phyloP scores from a whole-genome alignment of 192 early-diverging fungal genomes.

The Backusella liffmaniae region DNA sequence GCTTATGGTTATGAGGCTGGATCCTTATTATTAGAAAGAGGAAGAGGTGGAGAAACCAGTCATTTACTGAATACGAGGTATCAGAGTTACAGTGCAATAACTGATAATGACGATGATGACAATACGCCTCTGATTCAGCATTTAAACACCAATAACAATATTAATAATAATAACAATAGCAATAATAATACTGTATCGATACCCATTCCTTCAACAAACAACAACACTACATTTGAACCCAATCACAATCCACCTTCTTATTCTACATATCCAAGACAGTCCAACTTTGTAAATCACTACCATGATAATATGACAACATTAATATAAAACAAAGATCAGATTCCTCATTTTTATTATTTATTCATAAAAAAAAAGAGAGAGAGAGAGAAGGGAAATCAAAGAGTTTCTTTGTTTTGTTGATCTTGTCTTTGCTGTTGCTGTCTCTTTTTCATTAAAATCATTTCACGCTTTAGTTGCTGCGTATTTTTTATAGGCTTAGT shows the following conservation, averaged over 20 bases:
- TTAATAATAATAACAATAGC: background rate
- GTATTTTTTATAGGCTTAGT: background rate
- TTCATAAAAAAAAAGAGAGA: background rate
- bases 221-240: background rate
- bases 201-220: constrained; percentile 3
- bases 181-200: background rate
- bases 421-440: background rate
- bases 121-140: constrained; percentile 8
- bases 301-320: background rate
- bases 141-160: background rate
- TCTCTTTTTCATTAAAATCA: background rate
- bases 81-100: background rate
- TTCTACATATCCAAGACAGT: background rate
- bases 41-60: constrained; percentile 5
- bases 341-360: background rate
- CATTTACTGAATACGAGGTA: background rate
- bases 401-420: background rate
- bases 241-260: constrained; percentile 9
- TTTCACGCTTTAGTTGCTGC: background rate
- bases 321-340: background rate
- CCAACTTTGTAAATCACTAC: background rate
- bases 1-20: constrained; percentile 62
- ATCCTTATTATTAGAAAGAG: constrained; percentile 12
- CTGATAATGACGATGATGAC: background rate
- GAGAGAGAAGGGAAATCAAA: background rate